These are phyloP conservation scores for Exophiala sideris DNA, from an alignment of 2,329 filamentous ascomycete species.

Conservation along the genomic window DNA sequence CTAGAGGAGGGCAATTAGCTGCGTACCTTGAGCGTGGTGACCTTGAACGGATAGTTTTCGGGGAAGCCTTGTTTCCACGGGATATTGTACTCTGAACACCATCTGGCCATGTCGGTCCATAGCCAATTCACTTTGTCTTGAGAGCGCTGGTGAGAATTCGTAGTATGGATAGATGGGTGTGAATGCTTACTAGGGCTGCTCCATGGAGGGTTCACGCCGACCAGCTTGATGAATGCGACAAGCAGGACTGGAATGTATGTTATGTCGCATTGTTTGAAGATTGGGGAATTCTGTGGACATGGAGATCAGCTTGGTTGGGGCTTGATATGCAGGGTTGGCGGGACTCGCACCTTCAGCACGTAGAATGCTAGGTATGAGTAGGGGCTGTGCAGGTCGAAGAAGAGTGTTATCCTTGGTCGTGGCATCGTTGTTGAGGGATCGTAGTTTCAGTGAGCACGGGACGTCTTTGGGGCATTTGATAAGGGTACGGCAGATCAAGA, in stretches of 20 bases:
- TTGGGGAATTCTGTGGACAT: slow-evolving; percentile 49
- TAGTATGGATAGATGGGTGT: background rate
- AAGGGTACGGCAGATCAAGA: too few species aligned
- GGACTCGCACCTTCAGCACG: slow-evolving; percentile 47
- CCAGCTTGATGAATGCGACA: slow-evolving; percentile 56
- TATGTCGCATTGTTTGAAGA: slow-evolving; percentile 54
- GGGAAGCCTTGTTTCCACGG: slow-evolving; percentile 55
- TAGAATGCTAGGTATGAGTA: slow-evolving; percentile 60
- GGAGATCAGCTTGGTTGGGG: slow-evolving; percentile 11
- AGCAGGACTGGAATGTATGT: slow-evolving; percentile 60
- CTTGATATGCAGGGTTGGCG: background rate
- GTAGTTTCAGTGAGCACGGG: too few species aligned
- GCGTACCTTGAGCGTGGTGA: slow-evolving; percentile 45
- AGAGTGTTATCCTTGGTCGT: slow-evolving; percentile 52
- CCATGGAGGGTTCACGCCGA: slow-evolving; percentile 53
- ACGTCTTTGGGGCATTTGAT: too few species aligned
- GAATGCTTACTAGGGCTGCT: slow-evolving; percentile 42
- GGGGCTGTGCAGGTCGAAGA: slow-evolving; percentile 57
- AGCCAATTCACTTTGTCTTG: slow-evolving; percentile 61
- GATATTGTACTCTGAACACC: slow-evolving; percentile 52
- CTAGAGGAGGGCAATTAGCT: too few species aligned
- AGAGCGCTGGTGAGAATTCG: background rate
- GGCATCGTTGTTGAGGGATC: slow-evolving; percentile 42
- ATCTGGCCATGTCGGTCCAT: slow-evolving; percentile 52
- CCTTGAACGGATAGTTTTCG: slow-evolving; percentile 49